Base-by-base conservation (phyloP, 1,284 basidiomycete genomes). In the Ceraceosorus guamensis region DNA sequence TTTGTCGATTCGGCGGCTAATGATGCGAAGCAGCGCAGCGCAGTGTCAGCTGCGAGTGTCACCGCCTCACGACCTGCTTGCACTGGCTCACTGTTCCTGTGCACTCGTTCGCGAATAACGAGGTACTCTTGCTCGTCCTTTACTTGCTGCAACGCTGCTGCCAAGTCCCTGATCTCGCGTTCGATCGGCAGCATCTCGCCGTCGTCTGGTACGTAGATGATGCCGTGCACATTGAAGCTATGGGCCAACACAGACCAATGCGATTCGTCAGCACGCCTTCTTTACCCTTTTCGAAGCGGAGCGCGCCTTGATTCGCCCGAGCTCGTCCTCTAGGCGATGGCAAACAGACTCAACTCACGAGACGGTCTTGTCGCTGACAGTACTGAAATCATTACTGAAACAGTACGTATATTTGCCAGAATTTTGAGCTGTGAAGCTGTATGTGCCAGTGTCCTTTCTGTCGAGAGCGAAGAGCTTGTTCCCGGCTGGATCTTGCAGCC, bases 111-210 rank as follows among this genome's bases (percentile, higher is more conserved):
- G 47, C 95, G 83, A 46, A 97, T 86, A 41, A 95, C 89, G 59
- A 99, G 89, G 78, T 99, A 99, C 77, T 96, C 91, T 75, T 98
- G 93, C 78, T 99, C 95, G 72, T 99, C 95, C 79, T 97, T 97
- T 65, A 99, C 90, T 14, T 89, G 80, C 65, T 89, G 84, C 39
- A 98, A 79, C 4, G 86, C 89, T 49, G 85, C 84, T 5, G 89
- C 86, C n/a, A 99, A 79, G 46, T 84, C 81, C 33, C 95, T 85
- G 61, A 98, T 92, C 81, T 98, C 93, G 50, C 87, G 85, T 77
- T 99, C 95, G 57, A 98, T 91, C 2, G 95, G 95, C 46, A 62
- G 50, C 55, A 76, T 71, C 79, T 61, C 63, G 82, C 88, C 88
- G 66, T 91, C 89, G 64, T 89, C 90, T 47, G 84, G 83, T 32